phyloP scores from a whole-genome alignment of 2,329 filamentous ascomycete species.

The Lachnellula cervina region DNA sequence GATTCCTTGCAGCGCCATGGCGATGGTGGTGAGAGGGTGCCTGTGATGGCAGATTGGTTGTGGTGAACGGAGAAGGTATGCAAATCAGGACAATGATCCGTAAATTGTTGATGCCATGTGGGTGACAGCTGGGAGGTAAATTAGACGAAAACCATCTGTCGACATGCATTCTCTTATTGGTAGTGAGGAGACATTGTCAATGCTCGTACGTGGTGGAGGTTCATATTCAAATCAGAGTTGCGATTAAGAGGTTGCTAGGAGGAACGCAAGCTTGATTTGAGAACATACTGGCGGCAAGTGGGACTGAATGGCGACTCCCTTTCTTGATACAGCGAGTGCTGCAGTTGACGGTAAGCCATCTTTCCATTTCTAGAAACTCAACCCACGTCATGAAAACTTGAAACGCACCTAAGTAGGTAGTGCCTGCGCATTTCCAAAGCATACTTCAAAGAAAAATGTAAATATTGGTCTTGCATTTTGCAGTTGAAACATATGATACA shows the following conservation, averaged over 20 bases:
- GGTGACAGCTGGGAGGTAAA: background rate
- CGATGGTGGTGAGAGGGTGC: background rate
- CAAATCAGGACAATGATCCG: background rate
- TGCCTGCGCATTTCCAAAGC: background rate
- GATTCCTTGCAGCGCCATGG: background rate
- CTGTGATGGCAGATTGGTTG: too few species aligned
- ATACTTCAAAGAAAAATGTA: background rate
- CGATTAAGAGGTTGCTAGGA: background rate
- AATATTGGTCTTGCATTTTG: background rate
- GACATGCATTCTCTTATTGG: too few species aligned
- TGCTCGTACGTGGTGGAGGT: too few species aligned
- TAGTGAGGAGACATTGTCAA: too few species aligned
- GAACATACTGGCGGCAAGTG: background rate
- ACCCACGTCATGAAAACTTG: background rate
- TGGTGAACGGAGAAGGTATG: background rate
- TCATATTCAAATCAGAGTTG: background rate
- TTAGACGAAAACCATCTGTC: background rate
- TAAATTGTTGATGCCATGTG: background rate
- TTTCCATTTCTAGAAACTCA: background rate
- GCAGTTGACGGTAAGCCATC: background rate
- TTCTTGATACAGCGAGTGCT: background rate
- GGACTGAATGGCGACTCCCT: background rate
- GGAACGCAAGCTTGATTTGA: background rate
- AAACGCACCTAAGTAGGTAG: background rate
- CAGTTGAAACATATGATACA: conserved; percentile 21